phyloP scores from a whole-genome alignment of 768 basidiomycete species.

The Collybiopsis luxurians region DNA sequence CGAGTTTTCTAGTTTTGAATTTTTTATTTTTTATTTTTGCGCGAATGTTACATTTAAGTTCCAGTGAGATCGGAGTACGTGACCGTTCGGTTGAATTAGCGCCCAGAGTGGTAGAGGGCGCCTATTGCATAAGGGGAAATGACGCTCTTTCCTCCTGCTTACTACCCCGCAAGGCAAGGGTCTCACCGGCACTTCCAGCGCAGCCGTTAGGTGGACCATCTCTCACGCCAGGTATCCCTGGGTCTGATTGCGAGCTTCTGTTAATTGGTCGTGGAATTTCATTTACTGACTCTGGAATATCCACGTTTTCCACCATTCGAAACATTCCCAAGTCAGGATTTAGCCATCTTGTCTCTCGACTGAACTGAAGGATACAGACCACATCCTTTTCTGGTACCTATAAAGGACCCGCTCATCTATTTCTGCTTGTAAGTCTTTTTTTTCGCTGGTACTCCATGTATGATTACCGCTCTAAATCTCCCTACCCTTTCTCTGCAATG shows the following conservation, averaged over 20 bases:
- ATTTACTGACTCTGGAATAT: neutral
- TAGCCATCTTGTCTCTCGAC: neutral
- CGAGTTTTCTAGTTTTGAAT: too few relatives aligned
- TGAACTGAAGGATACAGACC: neutral
- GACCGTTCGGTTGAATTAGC: neutral
- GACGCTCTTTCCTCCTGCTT: neutral
- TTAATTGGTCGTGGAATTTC: neutral
- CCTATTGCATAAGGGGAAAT: neutral
- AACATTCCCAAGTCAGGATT: conserved; percentile 1
- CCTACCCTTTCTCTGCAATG: conserved; percentile 2
- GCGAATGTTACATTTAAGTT: too few relatives aligned
- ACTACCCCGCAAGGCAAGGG: neutral
- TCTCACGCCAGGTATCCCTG: neutral
- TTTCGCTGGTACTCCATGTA: neutral
- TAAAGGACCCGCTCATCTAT: neutral
- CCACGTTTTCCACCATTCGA: neutral
- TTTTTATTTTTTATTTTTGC: too few relatives aligned
- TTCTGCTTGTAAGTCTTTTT: neutral
- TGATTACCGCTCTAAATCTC: neutral
- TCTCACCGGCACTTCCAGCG: neutral
- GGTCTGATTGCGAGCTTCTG: neutral
- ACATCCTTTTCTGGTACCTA: neutral
- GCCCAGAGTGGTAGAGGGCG: neutral
- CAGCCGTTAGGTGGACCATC: neutral
- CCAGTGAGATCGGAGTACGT: neutral